These are phyloP conservation scores for Nevesoporus exiguus DNA, from an alignment of 768 basidiomycete genomes.

Conservation along the genomic window DNA sequence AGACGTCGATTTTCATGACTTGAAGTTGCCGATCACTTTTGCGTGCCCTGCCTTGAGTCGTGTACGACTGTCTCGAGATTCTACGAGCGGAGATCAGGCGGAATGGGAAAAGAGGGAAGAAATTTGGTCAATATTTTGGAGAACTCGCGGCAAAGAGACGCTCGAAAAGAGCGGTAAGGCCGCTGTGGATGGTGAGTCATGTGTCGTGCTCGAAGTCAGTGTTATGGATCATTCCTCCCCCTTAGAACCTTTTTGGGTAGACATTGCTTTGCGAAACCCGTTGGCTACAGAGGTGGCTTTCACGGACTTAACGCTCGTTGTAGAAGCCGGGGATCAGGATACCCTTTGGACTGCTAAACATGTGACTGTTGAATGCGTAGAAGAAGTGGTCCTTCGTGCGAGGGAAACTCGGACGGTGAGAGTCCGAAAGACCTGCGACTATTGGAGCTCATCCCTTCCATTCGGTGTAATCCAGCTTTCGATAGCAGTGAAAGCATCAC, in stretches of 20 bases:
- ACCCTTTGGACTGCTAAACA: conserved; percentile 34
- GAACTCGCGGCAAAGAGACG: conserved; percentile 47
- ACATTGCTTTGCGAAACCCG: conserved; percentile 67
- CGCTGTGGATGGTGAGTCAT: conserved; percentile 54
- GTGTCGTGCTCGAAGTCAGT: neutral
- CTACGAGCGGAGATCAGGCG: conserved; percentile 37
- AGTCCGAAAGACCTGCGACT: conserved; percentile 2
- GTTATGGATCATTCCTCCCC: conserved; percentile 1
- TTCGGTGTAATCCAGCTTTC: conserved; percentile 45
- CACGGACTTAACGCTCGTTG: conserved; percentile 53
- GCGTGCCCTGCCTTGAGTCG: conserved; percentile 56
- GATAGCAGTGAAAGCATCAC: conserved; percentile 53
- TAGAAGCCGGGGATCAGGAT: conserved; percentile 39
- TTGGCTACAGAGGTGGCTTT: conserved; percentile 71
- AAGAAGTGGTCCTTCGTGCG: conserved; percentile 58
- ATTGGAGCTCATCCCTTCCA: neutral
- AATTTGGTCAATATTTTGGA: conserved; percentile 62
- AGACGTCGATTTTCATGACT: conserved; percentile 38
- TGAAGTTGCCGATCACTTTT: conserved; percentile 66
- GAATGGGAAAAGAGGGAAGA: conserved; percentile 67
- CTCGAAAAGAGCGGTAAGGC: conserved; percentile 57
- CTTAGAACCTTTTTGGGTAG: conserved; percentile 75
- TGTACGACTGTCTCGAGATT: conserved; percentile 54
- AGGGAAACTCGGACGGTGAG: conserved; percentile 65
- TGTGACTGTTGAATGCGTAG: conserved; percentile 56